Base-by-base conservation (phyloP, 306 rosid genomes). In the Cercis canadensis region DNA sequence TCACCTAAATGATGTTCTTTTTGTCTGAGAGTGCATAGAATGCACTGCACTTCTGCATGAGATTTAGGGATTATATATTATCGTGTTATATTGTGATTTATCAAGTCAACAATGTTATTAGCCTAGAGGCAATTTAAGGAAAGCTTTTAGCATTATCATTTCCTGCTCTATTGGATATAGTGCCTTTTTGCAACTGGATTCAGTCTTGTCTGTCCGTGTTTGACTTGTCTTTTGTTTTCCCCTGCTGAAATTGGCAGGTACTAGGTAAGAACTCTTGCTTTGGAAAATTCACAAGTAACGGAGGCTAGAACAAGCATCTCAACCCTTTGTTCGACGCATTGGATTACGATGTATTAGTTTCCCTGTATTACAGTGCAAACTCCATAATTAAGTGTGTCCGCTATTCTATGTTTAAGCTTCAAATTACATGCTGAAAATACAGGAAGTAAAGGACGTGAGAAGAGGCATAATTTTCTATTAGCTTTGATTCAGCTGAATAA, bases 381-480 rank as follows among this genome's bases (percentile, higher is more conserved):
- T 24, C 29, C 29, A 24, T 1, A 24, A 3, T 34, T 31, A 62
- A 44, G 50, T 43, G 18, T 5, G 43, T 37, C 43, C 3, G 43
- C 10, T 6, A 37, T 8, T 57, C 46, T 15, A 63, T 44, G 18
- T 59, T 64, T 70, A 54, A 34, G 61, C 49, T 51, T 58, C 67
- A 37, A 65, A 70, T 37, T 65, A 29, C 72, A 51, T 59, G 62
- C 72, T 52, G 16, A 43, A 31, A 46, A n/a, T 65, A 65, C 5
- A 36, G 72, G 37, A 36, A 34, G 67, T 75, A 60, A 70, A 75
- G 77, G 78, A 74, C 62, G 68, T 53, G 36, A 24, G 29, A 24
- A 1, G 29, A 24, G 29, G 29, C 29, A 24, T 24, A 24, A 24
- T 24, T 24, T 24, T 24, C 29, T 3, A 24, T 24, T 24, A 3